Conservation (phyloP, 2,329 filamentous ascomycete species). For the Sarocladiaceae sp. region DNA sequence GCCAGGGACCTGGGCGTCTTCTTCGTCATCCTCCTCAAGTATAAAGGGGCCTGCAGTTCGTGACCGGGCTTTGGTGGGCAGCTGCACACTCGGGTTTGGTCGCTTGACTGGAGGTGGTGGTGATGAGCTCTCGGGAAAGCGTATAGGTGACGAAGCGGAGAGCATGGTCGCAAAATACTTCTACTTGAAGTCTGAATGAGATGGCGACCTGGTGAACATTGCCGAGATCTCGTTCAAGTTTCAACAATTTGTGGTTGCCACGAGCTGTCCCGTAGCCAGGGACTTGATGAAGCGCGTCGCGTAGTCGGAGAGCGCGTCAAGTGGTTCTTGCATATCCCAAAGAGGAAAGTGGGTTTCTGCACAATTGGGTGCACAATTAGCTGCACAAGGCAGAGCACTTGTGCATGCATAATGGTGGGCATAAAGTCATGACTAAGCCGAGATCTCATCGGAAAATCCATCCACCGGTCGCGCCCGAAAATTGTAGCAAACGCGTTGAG, state of each 20-base stretch:
- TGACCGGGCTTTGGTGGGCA: slow-evolving; percentile 26
- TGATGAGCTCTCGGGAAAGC: slow-evolving; percentile 46
- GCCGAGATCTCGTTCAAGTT: no score
- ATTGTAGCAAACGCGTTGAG: slow-evolving; percentile 9
- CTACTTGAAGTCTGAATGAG: neutral
- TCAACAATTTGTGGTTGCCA: no score
- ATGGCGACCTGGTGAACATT: no score
- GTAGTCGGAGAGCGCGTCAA: slow-evolving; percentile 4
- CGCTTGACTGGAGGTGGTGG: slow-evolving; percentile 12
- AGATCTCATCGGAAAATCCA: neutral
- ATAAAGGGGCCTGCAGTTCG: slow-evolving; percentile 32
- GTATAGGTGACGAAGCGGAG: slow-evolving; percentile 52
- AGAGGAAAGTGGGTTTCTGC: slow-evolving; percentile 6
- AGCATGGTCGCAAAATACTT: slow-evolving; percentile 39
- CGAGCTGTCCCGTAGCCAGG: neutral
- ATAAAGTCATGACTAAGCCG: neutral
- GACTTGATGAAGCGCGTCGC: slow-evolving; percentile 1
- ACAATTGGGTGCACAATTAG: neutral
- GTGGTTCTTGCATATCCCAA: slow-evolving; percentile 2
- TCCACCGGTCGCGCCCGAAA: slow-evolving; percentile 3
- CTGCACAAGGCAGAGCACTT: neutral
- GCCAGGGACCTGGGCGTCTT: slow-evolving; percentile 2
- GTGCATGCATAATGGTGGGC: no score
- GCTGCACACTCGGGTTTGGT: slow-evolving; percentile 23
- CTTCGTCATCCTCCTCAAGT: slow-evolving; percentile 26